Evolutionary conservation across 1,284 basidiomycete species (phyloP).

Genomic region (Hypsizygus ulmarius): DNA sequence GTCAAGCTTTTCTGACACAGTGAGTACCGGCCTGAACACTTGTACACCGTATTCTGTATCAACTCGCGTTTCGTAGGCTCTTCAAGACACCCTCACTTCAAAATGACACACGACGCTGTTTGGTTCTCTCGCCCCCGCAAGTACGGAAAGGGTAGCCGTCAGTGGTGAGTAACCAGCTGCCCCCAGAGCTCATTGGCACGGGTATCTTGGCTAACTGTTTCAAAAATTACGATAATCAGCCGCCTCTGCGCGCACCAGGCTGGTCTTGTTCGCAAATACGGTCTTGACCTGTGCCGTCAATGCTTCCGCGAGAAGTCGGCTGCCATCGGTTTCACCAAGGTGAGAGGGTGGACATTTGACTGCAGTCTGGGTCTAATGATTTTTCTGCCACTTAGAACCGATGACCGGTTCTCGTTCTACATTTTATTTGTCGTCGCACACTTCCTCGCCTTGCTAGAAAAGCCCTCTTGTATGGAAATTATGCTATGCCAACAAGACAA

Average conservation of each 20-base stretch:
- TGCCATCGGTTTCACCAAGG: conserved; percentile 94
- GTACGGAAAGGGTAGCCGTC: conserved; percentile 93
- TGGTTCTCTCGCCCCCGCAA: conserved; percentile 94
- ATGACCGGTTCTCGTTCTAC: conserved; percentile 27
- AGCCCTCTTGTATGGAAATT: conserved; percentile 11
- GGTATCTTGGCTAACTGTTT: neutral
- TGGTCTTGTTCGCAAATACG: conserved; percentile 94
- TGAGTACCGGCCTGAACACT: conserved; percentile 14
- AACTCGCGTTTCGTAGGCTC: conserved; percentile 8
- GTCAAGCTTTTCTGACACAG: conserved; percentile 20
- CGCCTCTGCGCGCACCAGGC: conserved; percentile 95
- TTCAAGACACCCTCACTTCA: conserved; percentile 26
- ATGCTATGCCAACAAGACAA: conserved; percentile 12
- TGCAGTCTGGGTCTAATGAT: neutral
- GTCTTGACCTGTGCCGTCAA: conserved; percentile 95
- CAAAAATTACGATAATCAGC: conserved; percentile 40
- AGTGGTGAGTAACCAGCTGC: conserved; percentile 62
- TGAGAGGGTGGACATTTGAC: conserved; percentile 27
- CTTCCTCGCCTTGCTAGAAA: conserved; percentile 2
- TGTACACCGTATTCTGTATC: neutral
- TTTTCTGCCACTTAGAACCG: conserved; percentile 34
- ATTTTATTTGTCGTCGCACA: neutral
- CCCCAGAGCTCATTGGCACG: neutral
- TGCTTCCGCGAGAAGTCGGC: conserved; percentile 96
- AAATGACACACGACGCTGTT: conserved; percentile 90